Evolutionary conservation across 331 rosid genomes (phyloP), one percentile per base, ranked within the genome.

Genomic region (Pyracantha coccinea): DNA sequence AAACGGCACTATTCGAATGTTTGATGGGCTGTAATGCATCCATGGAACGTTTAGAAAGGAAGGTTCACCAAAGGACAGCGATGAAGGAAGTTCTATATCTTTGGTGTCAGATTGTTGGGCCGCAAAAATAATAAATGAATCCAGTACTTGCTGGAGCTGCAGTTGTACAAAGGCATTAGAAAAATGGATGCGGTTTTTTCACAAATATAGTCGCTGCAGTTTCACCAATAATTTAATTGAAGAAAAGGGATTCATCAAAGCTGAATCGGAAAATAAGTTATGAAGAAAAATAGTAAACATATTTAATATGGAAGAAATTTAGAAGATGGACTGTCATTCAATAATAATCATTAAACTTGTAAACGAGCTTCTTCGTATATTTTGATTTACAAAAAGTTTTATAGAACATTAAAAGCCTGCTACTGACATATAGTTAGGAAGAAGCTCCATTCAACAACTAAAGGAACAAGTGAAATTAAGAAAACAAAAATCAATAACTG

Each of bases 61-160:
- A 72, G 69, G 52, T 38, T 80, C 59, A 68, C 74, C 80, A 80
- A 66, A 59, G 68, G 74, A 79, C 79, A 67, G 77, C 25, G 79
- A 61, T 69, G 82, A 83, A 81, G 83, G 65, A 75, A 66, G 75
- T 68, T 80, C 88, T 55, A 73, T 41, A 45, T 71, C 71, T 81
- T 77, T 82, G 71, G 80, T 74, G 73, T 80, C 83, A 68, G 81
- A 77, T 78, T 87, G 91, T 86, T 94, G 99, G 62, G 97, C 82
- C 27, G 83, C 83, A 85, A 94, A 81, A 75, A 94, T 88, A 86
- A 94, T 90, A 85, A 87, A 90, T 64, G 95, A 85, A 83, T 94
- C 99, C 83, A 94, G 72, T 74, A 83, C 83, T 85, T 94, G 96
- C 88, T 94, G 99, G 68, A 94, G 88, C 99, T 94, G 88, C 96